These are phyloP conservation scores for Diaporthe sp. DNA, from an alignment of 2,329 filamentous ascomycete genomes.

Conservation along the genomic window DNA sequence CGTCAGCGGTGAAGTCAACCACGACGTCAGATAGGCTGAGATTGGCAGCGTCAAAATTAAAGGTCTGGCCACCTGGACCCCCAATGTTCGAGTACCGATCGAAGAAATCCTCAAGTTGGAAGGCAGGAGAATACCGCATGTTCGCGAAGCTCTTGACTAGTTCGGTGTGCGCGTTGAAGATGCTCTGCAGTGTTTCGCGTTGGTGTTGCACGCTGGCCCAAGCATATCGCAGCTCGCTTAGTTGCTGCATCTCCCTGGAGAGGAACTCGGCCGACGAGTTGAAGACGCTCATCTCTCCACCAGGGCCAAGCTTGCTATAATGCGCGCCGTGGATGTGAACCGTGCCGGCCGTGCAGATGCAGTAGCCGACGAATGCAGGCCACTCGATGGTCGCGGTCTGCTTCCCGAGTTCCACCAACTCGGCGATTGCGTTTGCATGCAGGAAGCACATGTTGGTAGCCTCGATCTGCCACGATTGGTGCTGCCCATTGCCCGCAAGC, in stretches of 20 bases:
- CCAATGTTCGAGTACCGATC: conserved; percentile 78
- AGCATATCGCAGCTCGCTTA: conserved; percentile 79
- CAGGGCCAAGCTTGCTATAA: conserved; percentile 71
- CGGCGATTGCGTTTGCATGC: conserved; percentile 89
- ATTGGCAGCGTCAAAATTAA: conserved; percentile 80
- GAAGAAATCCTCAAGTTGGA: conserved; percentile 90
- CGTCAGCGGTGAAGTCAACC: conserved; percentile 72
- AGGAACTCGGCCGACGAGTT: conserved; percentile 76
- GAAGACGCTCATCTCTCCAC: conserved; percentile 73
- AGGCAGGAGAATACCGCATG: conserved; percentile 82
- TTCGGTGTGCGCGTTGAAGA: conserved; percentile 84
- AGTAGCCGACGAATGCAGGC: conserved; percentile 90
- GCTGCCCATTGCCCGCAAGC: conserved; percentile 83
- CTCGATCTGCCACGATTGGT: conserved; percentile 94
- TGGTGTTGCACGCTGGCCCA: conserved; percentile 88
- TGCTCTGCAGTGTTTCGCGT: conserved; percentile 80
- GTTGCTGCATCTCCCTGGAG: conserved; percentile 83
- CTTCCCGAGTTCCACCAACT: conserved; percentile 84
- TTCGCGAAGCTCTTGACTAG: conserved; percentile 80
- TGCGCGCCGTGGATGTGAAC: conserved; percentile 90
- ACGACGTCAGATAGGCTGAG: conserved; percentile 78
- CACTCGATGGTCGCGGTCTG: conserved; percentile 83
- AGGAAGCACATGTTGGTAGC: conserved; percentile 89
- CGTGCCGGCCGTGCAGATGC: conserved; percentile 87
- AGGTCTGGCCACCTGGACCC: conserved; percentile 70